Evolutionary conservation across 305 asterid species (phyloP).

Genomic region (Fraxinus floribunda): DNA sequence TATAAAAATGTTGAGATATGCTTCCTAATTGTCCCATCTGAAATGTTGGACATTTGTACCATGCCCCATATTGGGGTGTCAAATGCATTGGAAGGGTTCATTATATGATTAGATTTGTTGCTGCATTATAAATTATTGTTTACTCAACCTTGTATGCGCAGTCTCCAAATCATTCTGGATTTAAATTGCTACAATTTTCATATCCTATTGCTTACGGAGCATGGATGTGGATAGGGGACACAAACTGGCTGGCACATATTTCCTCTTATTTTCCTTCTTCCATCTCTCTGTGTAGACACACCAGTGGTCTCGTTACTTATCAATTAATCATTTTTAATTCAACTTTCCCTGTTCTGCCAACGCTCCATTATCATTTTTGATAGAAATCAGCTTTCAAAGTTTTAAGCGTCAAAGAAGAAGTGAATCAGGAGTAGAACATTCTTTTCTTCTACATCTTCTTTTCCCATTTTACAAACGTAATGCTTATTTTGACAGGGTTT

Average conservation of each 20-base stretch:
- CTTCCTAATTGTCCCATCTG: background rate
- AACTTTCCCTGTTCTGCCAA: background rate
- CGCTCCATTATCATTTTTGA: background rate
- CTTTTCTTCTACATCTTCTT: background rate
- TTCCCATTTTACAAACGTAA: background rate
- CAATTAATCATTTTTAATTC: background rate
- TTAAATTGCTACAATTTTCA: background rate
- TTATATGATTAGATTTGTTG: background rate
- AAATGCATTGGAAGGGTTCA: background rate
- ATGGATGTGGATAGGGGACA: background rate
- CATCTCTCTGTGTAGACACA: background rate
- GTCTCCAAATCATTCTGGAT: background rate
- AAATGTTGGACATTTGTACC: background rate
- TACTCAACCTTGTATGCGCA: background rate
- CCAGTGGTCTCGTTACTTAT: background rate
- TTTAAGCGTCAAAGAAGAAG: background rate
- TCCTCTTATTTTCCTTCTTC: background rate
- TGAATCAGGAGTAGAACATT: background rate
- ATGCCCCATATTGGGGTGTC: background rate
- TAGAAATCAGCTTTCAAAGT: background rate
- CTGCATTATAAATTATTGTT: background rate
- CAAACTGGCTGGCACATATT: background rate
- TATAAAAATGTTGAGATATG: background rate
- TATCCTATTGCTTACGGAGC: background rate
- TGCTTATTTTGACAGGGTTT: background rate